Evolutionary conservation across 768 basidiomycete species (phyloP).

Genomic region (Nidularia pulvinata): DNA sequence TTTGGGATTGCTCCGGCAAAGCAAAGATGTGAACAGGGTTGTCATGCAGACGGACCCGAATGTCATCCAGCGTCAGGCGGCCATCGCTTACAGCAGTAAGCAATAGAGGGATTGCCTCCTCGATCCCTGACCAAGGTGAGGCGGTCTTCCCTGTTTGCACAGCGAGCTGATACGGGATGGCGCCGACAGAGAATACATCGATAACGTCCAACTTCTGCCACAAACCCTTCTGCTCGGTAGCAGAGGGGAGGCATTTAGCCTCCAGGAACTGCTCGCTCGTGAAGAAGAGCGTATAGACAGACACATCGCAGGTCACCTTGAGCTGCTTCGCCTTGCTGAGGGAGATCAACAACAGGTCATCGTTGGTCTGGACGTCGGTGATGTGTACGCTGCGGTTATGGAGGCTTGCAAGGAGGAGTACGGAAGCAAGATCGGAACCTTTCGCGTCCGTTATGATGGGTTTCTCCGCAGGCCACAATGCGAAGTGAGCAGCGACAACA

Average conservation of each 20-base stretch:
- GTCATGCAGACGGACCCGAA: slow-evolving; percentile 83
- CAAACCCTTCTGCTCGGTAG: slow-evolving; percentile 76
- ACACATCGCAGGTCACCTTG: slow-evolving; percentile 96
- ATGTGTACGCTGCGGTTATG: slow-evolving; percentile 89
- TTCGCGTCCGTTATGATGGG: slow-evolving; percentile 95
- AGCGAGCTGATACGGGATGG: slow-evolving; percentile 78
- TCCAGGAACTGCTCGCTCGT: slow-evolving; percentile 70
- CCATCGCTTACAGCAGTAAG: slow-evolving; percentile 84
- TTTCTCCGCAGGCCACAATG: slow-evolving; percentile 88
- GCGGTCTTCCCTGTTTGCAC: slow-evolving; percentile 56
- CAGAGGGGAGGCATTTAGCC: slow-evolving; percentile 64
- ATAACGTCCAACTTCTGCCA: slow-evolving; percentile 86
- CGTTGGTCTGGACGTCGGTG: slow-evolving; percentile 82
- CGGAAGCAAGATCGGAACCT: slow-evolving; percentile 89
- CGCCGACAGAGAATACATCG: slow-evolving; percentile 90
- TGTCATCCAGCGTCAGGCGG: slow-evolving; percentile 79
- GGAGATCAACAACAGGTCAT: slow-evolving; percentile 89
- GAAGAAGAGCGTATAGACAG: slow-evolving; percentile 92
- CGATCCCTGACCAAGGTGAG: slow-evolving; percentile 76
- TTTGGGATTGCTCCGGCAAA: slow-evolving; percentile 82
- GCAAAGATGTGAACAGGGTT: slow-evolving; percentile 94
- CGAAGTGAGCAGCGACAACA: slow-evolving; percentile 83
- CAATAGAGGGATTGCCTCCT: slow-evolving; percentile 86
- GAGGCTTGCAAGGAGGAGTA: slow-evolving; percentile 91
- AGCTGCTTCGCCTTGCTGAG: slow-evolving; percentile 94